Evolutionary conservation across 2,329 filamentous ascomycete species (phyloP), one percentile per base, ranked within the genome.

Genomic region (Plectosphaerella cucumerina): DNA sequence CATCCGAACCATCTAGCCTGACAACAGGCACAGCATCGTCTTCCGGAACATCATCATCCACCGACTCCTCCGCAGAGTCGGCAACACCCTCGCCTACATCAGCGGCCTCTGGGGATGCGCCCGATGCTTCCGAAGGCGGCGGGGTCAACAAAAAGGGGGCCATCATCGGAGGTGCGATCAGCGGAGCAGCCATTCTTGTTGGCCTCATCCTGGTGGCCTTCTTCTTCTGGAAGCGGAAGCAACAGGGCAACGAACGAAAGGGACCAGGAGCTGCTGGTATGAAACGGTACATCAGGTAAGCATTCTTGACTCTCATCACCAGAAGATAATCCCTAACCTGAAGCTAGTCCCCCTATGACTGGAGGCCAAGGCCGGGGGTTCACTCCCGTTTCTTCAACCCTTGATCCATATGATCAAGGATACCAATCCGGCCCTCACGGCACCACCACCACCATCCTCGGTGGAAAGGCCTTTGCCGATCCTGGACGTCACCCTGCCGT

Each of bases 131-230:
- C 12, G 44, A 57, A 17, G 58, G 58, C 42, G 53, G 61, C 35
- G 39, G 39, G 5, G 49, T 52, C 17, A 59, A 68, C 39, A 66
- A 65, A n/a, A 73, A 71, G 0, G 77, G 75, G 2, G 75, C 75
- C 37, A 80, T 83, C 33, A 71, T 82, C 3, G 80, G 80, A 22
- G 80, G 77, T 12, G 72, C 71, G 15, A 69, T 84, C 39, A 73
- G 76, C n/a, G 77, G 76, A 15, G 65, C 79, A 1, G 77, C 74
- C 5, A 69, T 70, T 3, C 53, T 81, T 2, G 63, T 72, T 9
- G 67, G 71, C 6, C 54, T 81, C 6, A 53, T 71, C 6, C 70
- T 70, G 0, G 55, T 80, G 0, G 63, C 60, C 18, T 59, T 77
- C 47, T 78, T 71, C 57, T 64, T 76, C 47, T 64, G 72, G 60